A percentile compares a stretch with the other conserved stretches of the same genome.
Evolutionary conservation across 441 rosid genomes (phyloP).

Genomic region (Populus hybrid): DNA sequence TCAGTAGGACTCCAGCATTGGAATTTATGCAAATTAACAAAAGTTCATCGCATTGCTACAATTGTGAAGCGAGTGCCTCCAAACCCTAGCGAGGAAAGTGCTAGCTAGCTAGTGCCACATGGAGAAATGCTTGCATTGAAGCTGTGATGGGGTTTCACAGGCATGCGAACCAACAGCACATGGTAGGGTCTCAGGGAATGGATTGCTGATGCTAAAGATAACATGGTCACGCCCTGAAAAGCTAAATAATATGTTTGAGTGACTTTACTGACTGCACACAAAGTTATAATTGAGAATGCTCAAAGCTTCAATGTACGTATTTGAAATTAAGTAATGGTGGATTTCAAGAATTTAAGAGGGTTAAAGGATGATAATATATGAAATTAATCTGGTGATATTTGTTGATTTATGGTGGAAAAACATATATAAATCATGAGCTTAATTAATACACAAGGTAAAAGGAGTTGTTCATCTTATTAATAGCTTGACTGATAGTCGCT

Average conservation of each 20-base stretch:
- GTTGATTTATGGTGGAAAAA: no score
- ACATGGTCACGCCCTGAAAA: constrained; percentile 35
- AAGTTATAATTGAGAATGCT: no score
- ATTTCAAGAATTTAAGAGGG: no score
- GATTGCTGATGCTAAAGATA: constrained; percentile 34
- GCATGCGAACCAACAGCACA: constrained; percentile 32
- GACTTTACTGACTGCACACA: no score
- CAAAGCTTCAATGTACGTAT: no score
- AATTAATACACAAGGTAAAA: no score
- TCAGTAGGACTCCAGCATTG: background rate
- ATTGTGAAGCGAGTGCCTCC: constrained; percentile 35
- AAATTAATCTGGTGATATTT: no score
- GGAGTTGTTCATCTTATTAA: no score
- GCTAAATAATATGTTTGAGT: background rate
- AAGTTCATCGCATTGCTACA: constrained; percentile 15
- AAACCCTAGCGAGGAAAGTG: constrained; percentile 31
- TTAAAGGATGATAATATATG: no score
- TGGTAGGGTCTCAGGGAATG: constrained; percentile 34
- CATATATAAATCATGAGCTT: no score
- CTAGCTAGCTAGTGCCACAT: constrained; percentile 20
- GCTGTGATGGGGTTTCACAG: constrained; percentile 35
- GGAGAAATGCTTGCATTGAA: constrained; percentile 34
- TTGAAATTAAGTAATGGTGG: no score
- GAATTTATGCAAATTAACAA: background rate
- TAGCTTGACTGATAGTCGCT: no score